phyloP scores from a whole-genome alignment of 2,329 filamentous ascomycete species.

The Trichoderma endophyticum region DNA sequence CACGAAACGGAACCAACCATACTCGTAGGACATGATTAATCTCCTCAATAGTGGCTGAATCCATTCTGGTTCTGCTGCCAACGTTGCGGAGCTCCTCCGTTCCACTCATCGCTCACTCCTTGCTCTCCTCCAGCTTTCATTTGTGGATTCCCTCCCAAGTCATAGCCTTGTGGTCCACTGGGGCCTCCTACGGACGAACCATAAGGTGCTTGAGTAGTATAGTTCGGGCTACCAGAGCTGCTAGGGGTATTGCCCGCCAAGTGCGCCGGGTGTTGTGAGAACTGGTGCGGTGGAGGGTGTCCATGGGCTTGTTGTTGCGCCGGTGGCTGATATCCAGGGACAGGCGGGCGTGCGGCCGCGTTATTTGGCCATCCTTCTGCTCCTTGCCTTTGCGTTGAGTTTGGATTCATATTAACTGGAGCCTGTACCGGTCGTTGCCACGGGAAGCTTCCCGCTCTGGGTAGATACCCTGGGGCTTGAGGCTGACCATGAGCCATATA shows the following conservation, averaged over 20 bases:
- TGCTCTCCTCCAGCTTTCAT: neutral
- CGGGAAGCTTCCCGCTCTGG: neutral
- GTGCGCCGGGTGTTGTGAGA: neutral
- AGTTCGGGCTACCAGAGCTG: neutral
- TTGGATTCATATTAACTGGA: conserved; percentile 1
- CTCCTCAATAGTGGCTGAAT: neutral
- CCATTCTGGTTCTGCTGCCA: conserved; percentile 8
- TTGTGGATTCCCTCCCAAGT: neutral
- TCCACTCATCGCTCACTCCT: neutral
- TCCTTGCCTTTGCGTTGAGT: neutral
- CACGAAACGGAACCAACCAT: neutral
- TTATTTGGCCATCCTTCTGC: neutral
- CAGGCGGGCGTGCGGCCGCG: neutral
- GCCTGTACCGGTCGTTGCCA: conserved; percentile 4
- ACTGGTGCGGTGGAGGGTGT: neutral
- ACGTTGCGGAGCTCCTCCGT: neutral
- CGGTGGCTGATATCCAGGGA: neutral
- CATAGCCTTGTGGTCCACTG: neutral
- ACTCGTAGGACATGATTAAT: neutral
- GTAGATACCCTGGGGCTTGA: neutral
- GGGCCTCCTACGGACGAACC: neutral
- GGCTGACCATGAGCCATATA: neutral
- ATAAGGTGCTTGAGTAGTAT: neutral
- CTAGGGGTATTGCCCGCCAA: neutral
- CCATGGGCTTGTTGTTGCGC: neutral